A percentile compares a stretch with the other conserved stretches of the same genome.
Conservation (phyloP, 1,139 yeast species). For the Schizosaccharomyces versatilis region DNA sequence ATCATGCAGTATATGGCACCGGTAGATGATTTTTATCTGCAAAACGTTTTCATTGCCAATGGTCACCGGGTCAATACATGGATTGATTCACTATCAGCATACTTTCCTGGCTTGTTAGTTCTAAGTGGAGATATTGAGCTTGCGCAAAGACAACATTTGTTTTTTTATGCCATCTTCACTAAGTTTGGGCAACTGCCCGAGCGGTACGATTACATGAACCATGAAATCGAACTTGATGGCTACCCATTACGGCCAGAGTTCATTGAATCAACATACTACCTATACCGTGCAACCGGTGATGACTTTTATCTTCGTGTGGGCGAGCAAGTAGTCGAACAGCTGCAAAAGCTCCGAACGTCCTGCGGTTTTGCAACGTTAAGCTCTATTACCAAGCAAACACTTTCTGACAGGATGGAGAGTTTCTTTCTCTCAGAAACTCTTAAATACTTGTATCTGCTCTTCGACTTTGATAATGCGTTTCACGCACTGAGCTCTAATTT, state of each 20-base stretch:
- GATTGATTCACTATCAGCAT: conserved; percentile 75
- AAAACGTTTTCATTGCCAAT: conserved; percentile 32
- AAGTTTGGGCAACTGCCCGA: conserved; percentile 68
- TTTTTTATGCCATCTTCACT: conserved; percentile 64
- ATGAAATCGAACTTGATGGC: conserved; percentile 27
- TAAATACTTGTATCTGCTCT: conserved; percentile 63
- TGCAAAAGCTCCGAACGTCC: conserved; percentile 30
- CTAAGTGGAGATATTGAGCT: conserved; percentile 51
- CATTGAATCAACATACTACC: conserved; percentile 64
- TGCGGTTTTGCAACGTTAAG: conserved; percentile 61
- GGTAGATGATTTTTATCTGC: conserved; percentile 31
- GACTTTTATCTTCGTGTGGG: conserved; percentile 69
- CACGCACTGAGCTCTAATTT: conserved; percentile 35
- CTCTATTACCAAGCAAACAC: conserved; percentile 39
- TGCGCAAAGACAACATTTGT: conserved; percentile 40
- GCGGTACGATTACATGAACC: conserved; percentile 39
- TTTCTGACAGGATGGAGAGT: conserved; percentile 72
- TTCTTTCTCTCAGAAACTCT: conserved; percentile 77
- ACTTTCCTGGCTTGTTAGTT: conserved; percentile 70
- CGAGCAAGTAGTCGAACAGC: conserved; percentile 33
- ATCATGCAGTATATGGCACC: conserved; percentile 28
- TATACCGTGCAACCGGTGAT: conserved; percentile 67
- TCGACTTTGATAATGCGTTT: conserved; percentile 40
- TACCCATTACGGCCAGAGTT: conserved; percentile 84
- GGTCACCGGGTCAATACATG: conserved; percentile 38